Evolutionary conservation across 306 rosid genomes (phyloP).

Genomic region (Medicago arabica): DNA sequence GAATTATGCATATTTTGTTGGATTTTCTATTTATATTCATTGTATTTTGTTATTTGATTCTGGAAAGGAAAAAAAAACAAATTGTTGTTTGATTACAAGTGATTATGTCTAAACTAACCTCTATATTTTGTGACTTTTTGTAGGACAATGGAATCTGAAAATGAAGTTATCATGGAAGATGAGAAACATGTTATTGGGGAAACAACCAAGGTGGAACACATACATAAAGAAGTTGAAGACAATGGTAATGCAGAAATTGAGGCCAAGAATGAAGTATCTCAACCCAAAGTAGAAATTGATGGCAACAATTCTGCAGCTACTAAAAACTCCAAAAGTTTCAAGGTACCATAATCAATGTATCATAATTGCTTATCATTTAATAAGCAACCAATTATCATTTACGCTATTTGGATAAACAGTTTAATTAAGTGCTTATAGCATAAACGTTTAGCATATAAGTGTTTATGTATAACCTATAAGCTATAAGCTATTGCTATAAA

Average conservation of each 20-base stretch:
- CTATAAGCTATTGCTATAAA: no score
- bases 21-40: conserved; percentile 1
- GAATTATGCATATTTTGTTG: not conserved
- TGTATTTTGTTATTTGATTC: conserved; percentile 6
- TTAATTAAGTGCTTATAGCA: not conserved
- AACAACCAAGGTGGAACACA: conserved; percentile 47
- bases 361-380: conserved; percentile 16
- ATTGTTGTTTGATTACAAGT: conserved; percentile 7
- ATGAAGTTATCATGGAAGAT: conserved; percentile 68
- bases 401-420: not conserved
- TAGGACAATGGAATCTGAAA: conserved; percentile 73
- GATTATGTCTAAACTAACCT: not conserved
- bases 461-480: no score
- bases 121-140: conserved; percentile 29
- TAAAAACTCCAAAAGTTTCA: conserved; percentile 57
- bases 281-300: conserved; percentile 50
- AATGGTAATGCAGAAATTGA: conserved; percentile 50
- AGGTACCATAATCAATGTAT: conserved; percentile 55
- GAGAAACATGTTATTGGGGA: conserved; percentile 66
- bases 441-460: not conserved
- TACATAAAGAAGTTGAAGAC: conserved; percentile 49
- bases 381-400: not conserved
- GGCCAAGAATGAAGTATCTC: conserved; percentile 49
- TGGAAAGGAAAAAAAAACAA: not conserved
- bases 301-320: conserved; percentile 49